Evolutionary conservation across 495 filamentous ascomycete genomes (phyloP).

Genomic region (Letharia columbiana): DNA sequence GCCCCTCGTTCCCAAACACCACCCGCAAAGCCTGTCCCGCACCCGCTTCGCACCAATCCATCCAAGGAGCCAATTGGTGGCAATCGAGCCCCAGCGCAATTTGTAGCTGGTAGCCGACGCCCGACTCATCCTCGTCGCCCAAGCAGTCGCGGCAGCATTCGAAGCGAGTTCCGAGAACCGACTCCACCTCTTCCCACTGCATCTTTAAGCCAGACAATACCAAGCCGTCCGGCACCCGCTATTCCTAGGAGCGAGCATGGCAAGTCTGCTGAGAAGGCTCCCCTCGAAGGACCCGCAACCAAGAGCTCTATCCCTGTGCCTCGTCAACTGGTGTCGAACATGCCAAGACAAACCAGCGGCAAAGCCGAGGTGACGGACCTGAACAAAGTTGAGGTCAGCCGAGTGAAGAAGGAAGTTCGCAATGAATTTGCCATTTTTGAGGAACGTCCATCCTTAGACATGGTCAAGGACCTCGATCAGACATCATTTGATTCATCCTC

Average conservation of each 20-base stretch:
- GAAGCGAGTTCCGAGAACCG: conserved; percentile 16
- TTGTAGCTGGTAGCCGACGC: conserved; percentile 26
- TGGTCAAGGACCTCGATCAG: background rate
- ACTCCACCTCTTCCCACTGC: conserved; percentile 8
- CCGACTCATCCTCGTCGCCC: conserved; percentile 20
- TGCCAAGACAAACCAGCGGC: background rate
- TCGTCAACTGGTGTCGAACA: background rate
- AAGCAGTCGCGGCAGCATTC: conserved; percentile 22
- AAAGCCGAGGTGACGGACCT: background rate
- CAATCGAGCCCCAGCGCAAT: conserved; percentile 24
- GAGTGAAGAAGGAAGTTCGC: conserved; percentile 2
- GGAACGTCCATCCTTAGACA: conserved; percentile 1
- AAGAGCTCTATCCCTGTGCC: conserved; percentile 17
- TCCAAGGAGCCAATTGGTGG: conserved; percentile 20
- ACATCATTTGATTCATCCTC: background rate
- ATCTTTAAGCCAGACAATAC: conserved; percentile 9
- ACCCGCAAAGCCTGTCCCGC: background rate
- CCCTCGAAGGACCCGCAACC: background rate
- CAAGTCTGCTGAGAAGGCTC: conserved; percentile 3
- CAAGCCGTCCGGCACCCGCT: conserved; percentile 14
- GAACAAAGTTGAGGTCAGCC: background rate
- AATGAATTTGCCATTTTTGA: conserved; percentile 9
- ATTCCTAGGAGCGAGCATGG: conserved; percentile 4
- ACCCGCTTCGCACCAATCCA: conserved; percentile 13
- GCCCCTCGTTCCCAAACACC: conserved; percentile 3